phyloP scores from a whole-genome alignment of 2,329 filamentous ascomycete species.

The Claviceps lovelessii region DNA sequence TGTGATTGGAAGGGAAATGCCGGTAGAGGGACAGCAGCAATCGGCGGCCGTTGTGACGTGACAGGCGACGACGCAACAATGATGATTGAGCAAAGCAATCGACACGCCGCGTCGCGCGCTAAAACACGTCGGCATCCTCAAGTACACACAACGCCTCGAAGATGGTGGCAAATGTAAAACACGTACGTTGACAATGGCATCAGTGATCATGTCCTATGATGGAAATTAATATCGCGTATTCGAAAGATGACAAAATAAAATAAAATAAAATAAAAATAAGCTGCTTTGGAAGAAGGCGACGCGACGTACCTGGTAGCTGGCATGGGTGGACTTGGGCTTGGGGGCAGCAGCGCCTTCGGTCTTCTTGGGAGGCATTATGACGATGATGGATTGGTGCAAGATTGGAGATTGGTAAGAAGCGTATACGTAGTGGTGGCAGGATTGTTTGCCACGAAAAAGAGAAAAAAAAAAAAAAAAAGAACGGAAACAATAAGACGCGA shows the following conservation, averaged over 20 bases:
- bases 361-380: conserved; percentile 48
- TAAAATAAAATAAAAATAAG: neutral
- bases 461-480: neutral
- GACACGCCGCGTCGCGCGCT: neutral
- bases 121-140: neutral
- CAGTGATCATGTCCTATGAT: conserved; percentile 46
- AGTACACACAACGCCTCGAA: conserved; percentile 21
- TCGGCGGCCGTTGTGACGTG: neutral
- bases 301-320: conserved; percentile 43
- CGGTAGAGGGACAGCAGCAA: neutral
- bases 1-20: neutral
- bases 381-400: conserved; percentile 10
- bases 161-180: conserved; percentile 16
- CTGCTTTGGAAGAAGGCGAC: neutral
- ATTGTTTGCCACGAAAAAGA: neutral
- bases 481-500: conserved; percentile 10
- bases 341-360: conserved; percentile 23
- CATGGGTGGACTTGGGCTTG: conserved; percentile 39
- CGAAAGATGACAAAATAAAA: neutral
- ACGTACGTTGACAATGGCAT: conserved; percentile 47
- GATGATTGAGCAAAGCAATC: neutral
- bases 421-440: conserved; percentile 1
- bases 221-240: conserved; percentile 11
- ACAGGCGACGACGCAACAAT: neutral
- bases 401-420: conserved; percentile 7